Evolutionary conservation across 2,329 filamentous ascomycete species (phyloP).

Genomic region (Alternaria gansuensis): DNA sequence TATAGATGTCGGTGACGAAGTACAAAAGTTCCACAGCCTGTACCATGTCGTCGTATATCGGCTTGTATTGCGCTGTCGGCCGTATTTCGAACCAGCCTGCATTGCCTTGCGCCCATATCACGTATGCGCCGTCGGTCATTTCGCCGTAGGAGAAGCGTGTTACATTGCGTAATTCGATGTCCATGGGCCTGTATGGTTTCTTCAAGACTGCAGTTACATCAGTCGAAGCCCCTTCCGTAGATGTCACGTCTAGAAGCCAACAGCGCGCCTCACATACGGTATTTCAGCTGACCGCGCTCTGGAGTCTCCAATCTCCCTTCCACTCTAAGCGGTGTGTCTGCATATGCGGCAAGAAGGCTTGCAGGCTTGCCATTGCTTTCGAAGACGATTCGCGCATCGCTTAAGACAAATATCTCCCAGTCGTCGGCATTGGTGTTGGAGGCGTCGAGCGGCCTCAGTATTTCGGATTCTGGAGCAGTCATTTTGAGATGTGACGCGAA

Average conservation of each 20-base stretch:
- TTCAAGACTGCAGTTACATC: constrained; percentile 41
- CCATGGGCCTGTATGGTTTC: constrained; percentile 44
- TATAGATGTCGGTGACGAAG: constrained; percentile 67
- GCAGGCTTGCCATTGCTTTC: constrained; percentile 60
- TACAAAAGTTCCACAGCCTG: constrained; percentile 72
- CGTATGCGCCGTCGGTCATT: constrained; percentile 64
- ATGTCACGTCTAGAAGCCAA: background rate
- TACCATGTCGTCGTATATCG: constrained; percentile 67
- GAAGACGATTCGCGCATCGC: constrained; percentile 68
- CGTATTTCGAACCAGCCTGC: constrained; percentile 75
- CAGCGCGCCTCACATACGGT: constrained; percentile 34
- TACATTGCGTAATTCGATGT: constrained; percentile 66
- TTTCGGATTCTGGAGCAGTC: constrained; percentile 44
- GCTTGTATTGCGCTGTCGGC: constrained; percentile 66
- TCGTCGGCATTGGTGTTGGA: constrained; percentile 56
- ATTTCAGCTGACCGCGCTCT: constrained; percentile 39
- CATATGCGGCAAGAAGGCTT: constrained; percentile 69
- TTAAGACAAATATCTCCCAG: constrained; percentile 70
- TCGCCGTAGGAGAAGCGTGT: constrained; percentile 59
- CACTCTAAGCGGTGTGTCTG: constrained; percentile 68
- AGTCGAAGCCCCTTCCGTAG: constrained; percentile 10
- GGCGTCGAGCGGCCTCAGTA: constrained; percentile 55
- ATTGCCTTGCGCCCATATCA: constrained; percentile 71
- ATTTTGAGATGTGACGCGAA: constrained; percentile 29
- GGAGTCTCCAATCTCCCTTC: constrained; percentile 64